Base-by-base conservation (phyloP, 345 rosid species). In the Cardamine resedifolia region DNA sequence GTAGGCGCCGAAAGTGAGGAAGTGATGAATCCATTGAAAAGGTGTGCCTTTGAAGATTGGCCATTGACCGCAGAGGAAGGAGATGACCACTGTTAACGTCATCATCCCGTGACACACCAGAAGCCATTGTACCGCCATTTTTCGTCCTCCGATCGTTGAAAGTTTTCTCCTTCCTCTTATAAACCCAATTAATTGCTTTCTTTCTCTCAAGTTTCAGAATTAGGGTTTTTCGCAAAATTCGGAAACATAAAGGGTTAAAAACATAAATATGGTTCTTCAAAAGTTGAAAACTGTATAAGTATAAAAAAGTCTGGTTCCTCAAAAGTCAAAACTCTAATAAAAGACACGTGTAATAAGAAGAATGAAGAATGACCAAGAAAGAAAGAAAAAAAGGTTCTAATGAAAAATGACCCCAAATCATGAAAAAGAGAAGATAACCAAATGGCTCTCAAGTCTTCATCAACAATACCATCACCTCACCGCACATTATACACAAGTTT, bases 1-100 rank as follows among this genome's bases (percentile, higher is more conserved):
- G 79, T 88, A 91, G 67, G 96, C 93, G 51, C 96, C 96, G 64
- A 77, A 87, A 63, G 99, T 89, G 96, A 95, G 59, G 78, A 89
- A 91, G 84, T 70, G 52, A 69, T 89, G 89, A 84, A 89, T 78
- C 78, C 82, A 74, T 58, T 86, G 82, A 73, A 94, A 83, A 31
- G 92, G 92, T 31, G 98, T 94, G 80, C 86, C 85, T 26, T 81
- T 82, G 76, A 91, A 91, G 84, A 91, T 87, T 10, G 97, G 97
- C 99, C 96, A 91, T 66, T 89, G 96, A n/a, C 99, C 97, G 57
- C 97, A 95, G 45, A 95, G 89, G 79, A 95, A 88, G 2, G 99
- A 83, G 71, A 89, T 76, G 55, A 88, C 82, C 26, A 89, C 87
- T 9, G 82, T 31, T 21, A 86, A 73, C 26, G 96, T 95, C 21